These are phyloP conservation scores for Lactarius sp. DNA, from an alignment of 768 basidiomycete genomes.

Conservation along the genomic window DNA sequence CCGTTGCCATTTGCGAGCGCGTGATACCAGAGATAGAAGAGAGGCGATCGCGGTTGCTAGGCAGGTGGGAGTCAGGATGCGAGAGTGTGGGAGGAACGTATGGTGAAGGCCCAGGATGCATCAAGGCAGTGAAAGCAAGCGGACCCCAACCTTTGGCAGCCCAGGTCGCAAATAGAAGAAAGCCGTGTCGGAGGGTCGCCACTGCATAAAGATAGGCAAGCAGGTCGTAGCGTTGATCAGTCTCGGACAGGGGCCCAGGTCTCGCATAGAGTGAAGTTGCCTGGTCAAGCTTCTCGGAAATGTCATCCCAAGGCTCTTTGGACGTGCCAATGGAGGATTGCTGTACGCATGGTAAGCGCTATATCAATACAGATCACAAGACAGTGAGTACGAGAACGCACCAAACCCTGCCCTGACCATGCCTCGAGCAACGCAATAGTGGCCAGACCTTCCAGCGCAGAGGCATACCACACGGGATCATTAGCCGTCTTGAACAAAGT, in stretches of 20 bases:
- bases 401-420: conserved; percentile 76
- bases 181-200: conserved; percentile 66
- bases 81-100: conserved; percentile 57
- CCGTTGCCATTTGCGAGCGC: conserved; percentile 58
- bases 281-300: conserved; percentile 64
- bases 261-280: conserved; percentile 57
- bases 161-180: conserved; percentile 74
- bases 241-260: conserved; percentile 41
- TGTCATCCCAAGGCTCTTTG: conserved; percentile 73
- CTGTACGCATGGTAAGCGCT: conserved; percentile 10
- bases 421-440: conserved; percentile 76
- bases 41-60: conserved; percentile 54
- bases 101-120: conserved; percentile 57
- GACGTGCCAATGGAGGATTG: conserved; percentile 19
- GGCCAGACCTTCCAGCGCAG: conserved; percentile 80
- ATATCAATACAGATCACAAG: background rate
- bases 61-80: conserved; percentile 37
- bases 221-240: conserved; percentile 53
- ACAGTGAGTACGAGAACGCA: conserved; percentile 37
- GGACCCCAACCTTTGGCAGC: conserved; percentile 86
- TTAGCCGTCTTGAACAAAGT: conserved; percentile 66
- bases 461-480: conserved; percentile 87
- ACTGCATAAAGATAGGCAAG: conserved; percentile 63
- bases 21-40: conserved; percentile 65
- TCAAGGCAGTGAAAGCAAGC: conserved; percentile 67